Evolutionary conservation across 1,284 basidiomycete genomes (phyloP).

Genomic region (Sanghuangporus weigelae): DNA sequence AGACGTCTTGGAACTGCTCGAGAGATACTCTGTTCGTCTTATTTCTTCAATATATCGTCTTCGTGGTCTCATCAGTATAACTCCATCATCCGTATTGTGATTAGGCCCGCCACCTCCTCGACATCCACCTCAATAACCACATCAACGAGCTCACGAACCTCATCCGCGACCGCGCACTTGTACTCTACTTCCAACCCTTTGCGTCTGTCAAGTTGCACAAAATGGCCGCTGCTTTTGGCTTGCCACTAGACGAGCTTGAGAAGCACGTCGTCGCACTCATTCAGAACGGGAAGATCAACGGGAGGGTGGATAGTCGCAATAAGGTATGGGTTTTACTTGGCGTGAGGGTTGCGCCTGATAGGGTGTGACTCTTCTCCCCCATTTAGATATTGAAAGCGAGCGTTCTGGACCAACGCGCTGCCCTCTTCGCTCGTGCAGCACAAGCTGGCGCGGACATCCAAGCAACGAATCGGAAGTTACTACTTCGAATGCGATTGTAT

Average conservation of each 20-base stretch:
- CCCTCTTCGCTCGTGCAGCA: constrained; percentile 69
- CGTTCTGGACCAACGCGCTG: constrained; percentile 66
- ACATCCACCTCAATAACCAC: constrained; percentile 70
- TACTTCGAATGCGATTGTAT: constrained; percentile 73
- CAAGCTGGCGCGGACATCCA: constrained; percentile 67
- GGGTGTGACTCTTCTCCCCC: neutral
- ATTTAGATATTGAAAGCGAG: constrained; percentile 66
- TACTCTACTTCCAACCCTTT: constrained; percentile 86
- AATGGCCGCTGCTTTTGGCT: constrained; percentile 81
- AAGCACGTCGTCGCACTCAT: constrained; percentile 69
- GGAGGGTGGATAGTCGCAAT: constrained; percentile 74
- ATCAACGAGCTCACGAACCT: constrained; percentile 51
- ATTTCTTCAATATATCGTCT: neutral
- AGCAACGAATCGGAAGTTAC: constrained; percentile 63
- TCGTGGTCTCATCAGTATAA: neutral
- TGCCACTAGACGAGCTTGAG: constrained; percentile 65
- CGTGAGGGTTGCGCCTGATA: no score
- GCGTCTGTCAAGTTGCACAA: constrained; percentile 71
- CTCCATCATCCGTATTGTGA: neutral
- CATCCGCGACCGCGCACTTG: constrained; percentile 68
- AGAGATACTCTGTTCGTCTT: constrained; percentile 60
- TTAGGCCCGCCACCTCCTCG: constrained; percentile 69
- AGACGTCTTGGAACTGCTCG: constrained; percentile 67
- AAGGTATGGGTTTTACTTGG: no score
- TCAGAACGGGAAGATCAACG: constrained; percentile 68